Conservation (phyloP, 495 filamentous ascomycete genomes). For the Pseudoneurospora amorphoporcata region DNA sequence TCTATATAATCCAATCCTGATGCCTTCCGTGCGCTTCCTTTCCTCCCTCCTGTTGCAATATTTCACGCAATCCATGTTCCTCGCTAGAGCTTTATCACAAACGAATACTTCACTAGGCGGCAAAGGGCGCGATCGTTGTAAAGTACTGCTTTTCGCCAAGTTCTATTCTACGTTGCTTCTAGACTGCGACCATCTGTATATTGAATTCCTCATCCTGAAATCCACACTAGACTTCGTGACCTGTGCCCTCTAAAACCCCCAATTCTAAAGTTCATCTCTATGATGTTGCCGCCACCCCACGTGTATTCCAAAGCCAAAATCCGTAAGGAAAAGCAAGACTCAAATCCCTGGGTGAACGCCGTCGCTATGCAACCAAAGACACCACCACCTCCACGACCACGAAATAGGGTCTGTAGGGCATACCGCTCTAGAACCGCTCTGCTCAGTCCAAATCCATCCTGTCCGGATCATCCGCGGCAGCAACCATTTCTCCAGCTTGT, state of each 20-base stretch:
- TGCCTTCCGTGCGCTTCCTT: background rate
- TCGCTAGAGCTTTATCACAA: background rate
- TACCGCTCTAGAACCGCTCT: background rate
- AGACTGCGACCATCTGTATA: background rate
- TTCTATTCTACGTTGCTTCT: background rate
- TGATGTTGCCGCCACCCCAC: background rate
- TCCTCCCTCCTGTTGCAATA: background rate
- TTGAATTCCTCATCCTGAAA: background rate
- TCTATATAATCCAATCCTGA: background rate
- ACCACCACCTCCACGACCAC: background rate
- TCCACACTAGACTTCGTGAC: background rate
- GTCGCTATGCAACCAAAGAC: constrained; percentile 14
- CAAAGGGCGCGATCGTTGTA: background rate
- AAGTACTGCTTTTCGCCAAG: background rate
- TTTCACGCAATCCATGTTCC: background rate
- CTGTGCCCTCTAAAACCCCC: background rate
- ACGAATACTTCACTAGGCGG: background rate
- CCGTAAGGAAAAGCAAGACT: background rate
- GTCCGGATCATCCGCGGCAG: constrained; percentile 20
- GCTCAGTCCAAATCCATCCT: constrained; percentile 37
- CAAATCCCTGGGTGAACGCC: constrained; percentile 6
- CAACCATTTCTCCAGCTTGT: constrained; percentile 22
- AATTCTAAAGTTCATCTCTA: background rate
- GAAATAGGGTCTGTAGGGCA: background rate
- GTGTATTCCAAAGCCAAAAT: background rate